Evolutionary conservation across 148 eudicot genomes (phyloP), one percentile per base, ranked within the genome.

Genomic region (Cornus florida): DNA sequence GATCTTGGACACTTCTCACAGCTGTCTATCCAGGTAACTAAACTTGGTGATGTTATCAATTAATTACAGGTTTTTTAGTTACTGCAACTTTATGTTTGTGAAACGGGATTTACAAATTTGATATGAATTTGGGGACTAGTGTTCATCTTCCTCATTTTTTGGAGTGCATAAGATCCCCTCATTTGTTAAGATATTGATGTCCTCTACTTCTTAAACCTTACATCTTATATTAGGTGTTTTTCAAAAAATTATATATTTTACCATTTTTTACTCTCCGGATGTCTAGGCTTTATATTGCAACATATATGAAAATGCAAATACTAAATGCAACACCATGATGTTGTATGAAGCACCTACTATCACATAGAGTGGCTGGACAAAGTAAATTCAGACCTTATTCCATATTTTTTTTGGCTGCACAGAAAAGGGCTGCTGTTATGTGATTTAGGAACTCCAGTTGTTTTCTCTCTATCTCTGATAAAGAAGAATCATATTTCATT

Each of bases 1-100:
- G 99, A 97, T 89, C 98, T 97, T 75, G 99, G 99, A 19, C 99
- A 97, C 86, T 97, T 97, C 76, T 91, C 98, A 0, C 99, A 97
- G 83, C 76, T 90, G 78, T 97, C 99, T 70, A 97, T 97, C 83
- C 83, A 97, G 99, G 99, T 91, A 86, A 73, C 50, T 41, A 43
- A 31, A 78, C 11, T 71, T 66, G 41, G 13, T 66, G 11, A 60
- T 72, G 28, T 64, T 65, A 14, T 23, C 11, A 39, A 38, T 50
- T 0, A 10, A 24, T 14, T 35, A 75, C 24, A 59, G 77, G 8
- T 33, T 22, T 20, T 59, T 41, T 20, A 20, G 11, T 35, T 24
- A 22, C 28, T 20, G 11, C 10, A 62, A 2, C 66, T n/a, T n/a
- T 62, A 62, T 62, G 6, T 62, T 57, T 57, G 20, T 17, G 20